A percentile compares a stretch with the other conserved stretches of the same genome.
Conservation (phyloP, 139 green algal genomes). For the Chlorella sp. region DNA sequence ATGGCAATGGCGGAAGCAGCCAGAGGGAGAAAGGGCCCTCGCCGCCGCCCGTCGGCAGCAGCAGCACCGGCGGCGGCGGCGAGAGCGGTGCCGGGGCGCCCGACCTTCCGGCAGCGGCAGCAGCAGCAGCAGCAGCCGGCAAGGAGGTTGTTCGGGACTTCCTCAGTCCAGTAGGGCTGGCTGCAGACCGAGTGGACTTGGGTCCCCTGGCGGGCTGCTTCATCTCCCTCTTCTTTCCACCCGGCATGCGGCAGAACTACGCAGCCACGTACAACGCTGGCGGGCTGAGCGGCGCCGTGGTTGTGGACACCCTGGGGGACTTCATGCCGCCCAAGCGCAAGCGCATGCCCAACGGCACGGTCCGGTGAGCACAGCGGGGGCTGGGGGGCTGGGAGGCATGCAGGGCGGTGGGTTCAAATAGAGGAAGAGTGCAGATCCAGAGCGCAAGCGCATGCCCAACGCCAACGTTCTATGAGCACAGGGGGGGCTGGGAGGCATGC, state of each 20-base stretch:
- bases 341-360: constrained; percentile 20
- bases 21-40: neutral
- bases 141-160: neutral
- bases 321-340: constrained; percentile 21
- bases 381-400: too few species aligned
- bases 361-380: constrained; percentile 10
- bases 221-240: neutral
- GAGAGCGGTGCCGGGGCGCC: neutral
- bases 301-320: constrained; percentile 27
- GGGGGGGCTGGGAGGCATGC: too few species aligned
- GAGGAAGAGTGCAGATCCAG: too few species aligned
- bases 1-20: neutral
- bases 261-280: neutral
- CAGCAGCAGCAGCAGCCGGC: neutral
- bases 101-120: neutral
- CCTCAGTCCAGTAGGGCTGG: neutral
- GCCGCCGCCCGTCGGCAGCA: neutral
- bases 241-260: constrained; percentile 32
- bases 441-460: too few species aligned
- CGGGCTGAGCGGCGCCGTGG: constrained; percentile 32
- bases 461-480: too few species aligned
- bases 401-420: too few species aligned
- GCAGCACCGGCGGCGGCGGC: neutral
- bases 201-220: neutral
- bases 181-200: neutral